Evolutionary conservation across 2,329 filamentous ascomycete species (phyloP), one percentile per base, ranked within the genome.

Genomic region (Ustilaginoidea virens): DNA sequence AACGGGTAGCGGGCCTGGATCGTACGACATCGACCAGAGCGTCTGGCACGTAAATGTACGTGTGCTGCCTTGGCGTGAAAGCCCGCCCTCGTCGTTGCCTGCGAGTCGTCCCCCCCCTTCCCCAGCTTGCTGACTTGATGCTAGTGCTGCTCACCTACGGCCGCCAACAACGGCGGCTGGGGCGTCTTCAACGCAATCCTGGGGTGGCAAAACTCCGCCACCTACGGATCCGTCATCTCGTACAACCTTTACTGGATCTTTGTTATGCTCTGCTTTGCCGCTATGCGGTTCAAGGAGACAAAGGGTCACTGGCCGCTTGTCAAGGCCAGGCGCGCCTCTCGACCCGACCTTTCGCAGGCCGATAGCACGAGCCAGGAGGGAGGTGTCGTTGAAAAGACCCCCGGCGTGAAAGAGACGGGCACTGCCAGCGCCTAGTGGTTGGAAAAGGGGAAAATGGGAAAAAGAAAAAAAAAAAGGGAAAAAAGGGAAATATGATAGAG

Each of bases 231-330:
- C 1, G 78, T 92, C 38, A 73, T 92, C 37, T 74, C 79, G 1
- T 92, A 92, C 58, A 92, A 90, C 48, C 33, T 87, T 11, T 92
- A 92, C 58, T 93, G 83, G 85, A 54, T 90, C 28, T 61, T 60
- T 7, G 68, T 90, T 39, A 82, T 85, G 32, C 63, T 82, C 11
- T 65, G 63, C 5, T 80, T 87, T 46, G 35, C 71, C 10, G 39
- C 57, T 19, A 64, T 87, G 61, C 63, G 75, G 23, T 81, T 71
- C 55, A 66, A 66, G 37, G 81, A 90, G 55, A 40, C 39, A 20
- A 61, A 58, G 35, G 63, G 65, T 7, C 59, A 54, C 36, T 62
- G 56, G 51, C 63, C 63, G 2, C 43, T 64, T n/a, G 39, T 50
- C 38, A 58, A 55, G 39, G 33, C 45, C 15, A 55, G 53, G 40